These are phyloP conservation scores for Globisporangium nagaii DNA, from an alignment of 352 stramenopile genomes.

Conservation along the genomic window DNA sequence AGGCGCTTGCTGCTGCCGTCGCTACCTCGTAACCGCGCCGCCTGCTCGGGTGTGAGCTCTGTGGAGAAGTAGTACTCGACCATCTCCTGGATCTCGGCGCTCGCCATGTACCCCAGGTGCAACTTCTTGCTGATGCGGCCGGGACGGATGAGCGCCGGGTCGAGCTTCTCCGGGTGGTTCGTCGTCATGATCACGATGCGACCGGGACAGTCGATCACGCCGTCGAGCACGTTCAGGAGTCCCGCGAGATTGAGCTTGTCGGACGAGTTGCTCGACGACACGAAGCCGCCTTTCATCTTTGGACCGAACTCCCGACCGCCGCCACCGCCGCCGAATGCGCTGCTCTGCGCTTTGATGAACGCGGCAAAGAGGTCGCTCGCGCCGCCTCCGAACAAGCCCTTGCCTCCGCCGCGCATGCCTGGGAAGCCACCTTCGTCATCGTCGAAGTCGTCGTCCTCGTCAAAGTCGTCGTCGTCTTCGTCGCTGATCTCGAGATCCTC, in stretches of 20 bases:
- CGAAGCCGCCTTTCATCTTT: not conserved
- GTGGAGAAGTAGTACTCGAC: slow-evolving; percentile 51
- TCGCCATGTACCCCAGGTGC: slow-evolving; percentile 53
- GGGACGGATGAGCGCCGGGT: slow-evolving; percentile 80
- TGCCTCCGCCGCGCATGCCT: not conserved
- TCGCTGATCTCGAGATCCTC: slow-evolving; percentile 2
- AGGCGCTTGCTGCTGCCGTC: not conserved
- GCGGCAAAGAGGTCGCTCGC: not conserved
- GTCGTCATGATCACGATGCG: slow-evolving; percentile 86
- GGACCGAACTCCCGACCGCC: not conserved
- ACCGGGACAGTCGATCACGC: slow-evolving; percentile 68
- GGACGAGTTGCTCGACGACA: slow-evolving; percentile 3
- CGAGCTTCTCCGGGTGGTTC: slow-evolving; percentile 88
- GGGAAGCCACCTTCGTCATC: no score
- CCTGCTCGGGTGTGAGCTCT: slow-evolving; percentile 19
- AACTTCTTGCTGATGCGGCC: slow-evolving; percentile 85
- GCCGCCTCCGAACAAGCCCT: not conserved
- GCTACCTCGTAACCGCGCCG: not conserved
- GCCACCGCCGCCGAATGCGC: not conserved
- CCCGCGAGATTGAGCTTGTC: slow-evolving; percentile 57
- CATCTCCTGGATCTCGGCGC: slow-evolving; percentile 36
- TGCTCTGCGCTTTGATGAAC: not conserved
- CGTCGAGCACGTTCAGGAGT: slow-evolving; percentile 82
- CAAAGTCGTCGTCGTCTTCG: not conserved
- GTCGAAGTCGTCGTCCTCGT: not conserved